Evolutionary conservation across 2,329 filamentous ascomycete genomes (phyloP).

Genomic region (Aspergillus ochraceoroseus): DNA sequence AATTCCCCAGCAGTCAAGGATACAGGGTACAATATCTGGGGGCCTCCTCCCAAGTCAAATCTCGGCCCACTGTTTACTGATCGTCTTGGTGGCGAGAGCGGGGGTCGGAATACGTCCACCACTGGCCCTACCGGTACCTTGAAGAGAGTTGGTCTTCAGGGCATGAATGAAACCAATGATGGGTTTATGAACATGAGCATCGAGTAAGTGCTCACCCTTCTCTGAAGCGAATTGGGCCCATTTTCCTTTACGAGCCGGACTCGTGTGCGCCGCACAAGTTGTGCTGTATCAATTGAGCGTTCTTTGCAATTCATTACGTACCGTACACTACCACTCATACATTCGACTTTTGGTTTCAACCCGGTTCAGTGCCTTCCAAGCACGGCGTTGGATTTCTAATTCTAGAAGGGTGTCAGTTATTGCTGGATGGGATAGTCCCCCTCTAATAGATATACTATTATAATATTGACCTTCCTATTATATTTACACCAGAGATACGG

Average conservation of each 20-base stretch:
- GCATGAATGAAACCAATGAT: slow-evolving; percentile 94
- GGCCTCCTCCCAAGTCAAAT: slow-evolving; percentile 62
- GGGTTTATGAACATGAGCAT: slow-evolving; percentile 97
- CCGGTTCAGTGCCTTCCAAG: neutral
- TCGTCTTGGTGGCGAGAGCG: slow-evolving; percentile 48
- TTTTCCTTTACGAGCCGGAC: slow-evolving; percentile 12
- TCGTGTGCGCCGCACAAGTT: slow-evolving; percentile 3
- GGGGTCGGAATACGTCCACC: slow-evolving; percentile 49
- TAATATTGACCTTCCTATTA: neutral
- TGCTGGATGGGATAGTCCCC: neutral
- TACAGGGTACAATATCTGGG: slow-evolving; percentile 57
- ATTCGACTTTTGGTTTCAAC: neutral
- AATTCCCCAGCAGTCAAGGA: slow-evolving; percentile 78
- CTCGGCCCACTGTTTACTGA: slow-evolving; percentile 47
- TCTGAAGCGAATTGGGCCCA: neutral
- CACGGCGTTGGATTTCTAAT: neutral
- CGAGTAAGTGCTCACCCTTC: slow-evolving; percentile 52
- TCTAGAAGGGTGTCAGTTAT: too few species aligned
- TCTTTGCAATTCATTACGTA: neutral
- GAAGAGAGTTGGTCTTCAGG: slow-evolving; percentile 73
- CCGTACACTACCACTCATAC: neutral
- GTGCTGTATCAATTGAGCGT: neutral
- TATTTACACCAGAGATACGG: too few species aligned
- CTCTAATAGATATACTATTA: neutral
- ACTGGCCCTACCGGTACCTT: slow-evolving; percentile 43